These are phyloP conservation scores for Coemansia sp. DNA, from an alignment of 192 early-diverging fungal genomes.

Conservation along the genomic window DNA sequence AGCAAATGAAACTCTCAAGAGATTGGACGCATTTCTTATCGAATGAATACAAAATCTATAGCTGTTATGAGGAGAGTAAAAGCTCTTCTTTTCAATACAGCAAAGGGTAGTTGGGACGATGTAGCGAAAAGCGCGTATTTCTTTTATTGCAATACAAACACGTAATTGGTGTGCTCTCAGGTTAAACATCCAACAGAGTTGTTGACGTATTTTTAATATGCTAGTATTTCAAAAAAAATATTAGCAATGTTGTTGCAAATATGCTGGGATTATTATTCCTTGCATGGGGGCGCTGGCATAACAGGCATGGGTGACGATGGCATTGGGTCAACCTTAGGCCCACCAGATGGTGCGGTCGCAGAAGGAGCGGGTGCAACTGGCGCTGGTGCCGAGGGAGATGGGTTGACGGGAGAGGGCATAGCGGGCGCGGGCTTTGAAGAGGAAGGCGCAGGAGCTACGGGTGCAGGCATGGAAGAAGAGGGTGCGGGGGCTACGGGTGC, in stretches of 20 bases:
- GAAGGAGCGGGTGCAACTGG: slow-evolving; percentile 9
- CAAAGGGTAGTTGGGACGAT: no score
- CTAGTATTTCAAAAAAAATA: not conserved
- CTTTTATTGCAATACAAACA: not conserved
- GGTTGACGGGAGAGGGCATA: not conserved
- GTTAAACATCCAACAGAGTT: not conserved
- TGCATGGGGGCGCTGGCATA: slow-evolving; percentile 12
- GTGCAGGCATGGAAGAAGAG: not conserved
- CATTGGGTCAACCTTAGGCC: not conserved
- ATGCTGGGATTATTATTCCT: not conserved
- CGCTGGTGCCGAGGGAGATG: not conserved
- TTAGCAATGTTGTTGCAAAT: not conserved
- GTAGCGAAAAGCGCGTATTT: not conserved
- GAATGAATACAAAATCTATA: not conserved
- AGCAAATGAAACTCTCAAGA: not conserved
- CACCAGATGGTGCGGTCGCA: not conserved
- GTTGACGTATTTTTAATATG: not conserved
- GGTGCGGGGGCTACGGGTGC: slow-evolving; percentile 15
- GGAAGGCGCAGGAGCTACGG: not conserved
- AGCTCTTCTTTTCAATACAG: not conserved
- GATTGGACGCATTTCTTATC: not conserved
- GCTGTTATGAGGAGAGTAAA: not conserved
- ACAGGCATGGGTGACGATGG: slow-evolving; percentile 10
- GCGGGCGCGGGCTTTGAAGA: slow-evolving; percentile 11
- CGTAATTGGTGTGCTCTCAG: not conserved